Percentiles rank a stretch among this genome's conserved stretches.
Evolutionary conservation across 2,329 filamentous ascomycete species (phyloP).

Genomic region (Ophiostoma fasciatum): DNA sequence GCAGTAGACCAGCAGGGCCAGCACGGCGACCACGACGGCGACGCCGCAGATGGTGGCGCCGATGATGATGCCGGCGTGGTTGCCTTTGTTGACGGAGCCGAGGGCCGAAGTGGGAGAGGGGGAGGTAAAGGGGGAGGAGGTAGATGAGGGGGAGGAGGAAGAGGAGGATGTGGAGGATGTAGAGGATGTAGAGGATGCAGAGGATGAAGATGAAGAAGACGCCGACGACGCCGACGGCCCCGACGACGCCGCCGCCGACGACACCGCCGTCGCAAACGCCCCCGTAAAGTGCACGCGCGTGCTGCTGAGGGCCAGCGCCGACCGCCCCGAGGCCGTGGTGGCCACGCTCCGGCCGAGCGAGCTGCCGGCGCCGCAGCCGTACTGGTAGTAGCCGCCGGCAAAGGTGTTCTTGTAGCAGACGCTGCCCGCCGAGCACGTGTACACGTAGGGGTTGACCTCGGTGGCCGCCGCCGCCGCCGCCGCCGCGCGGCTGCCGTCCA

Average conservation of each 20-base stretch:
- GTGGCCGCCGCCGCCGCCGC: constrained; percentile 30
- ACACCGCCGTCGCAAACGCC: constrained; percentile 17
- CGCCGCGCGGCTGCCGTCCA: constrained; percentile 33
- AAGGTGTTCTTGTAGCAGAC: constrained; percentile 42
- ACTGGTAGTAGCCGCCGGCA: constrained; percentile 40
- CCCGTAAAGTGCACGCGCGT: constrained; percentile 27
- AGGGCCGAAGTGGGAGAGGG: constrained; percentile 9
- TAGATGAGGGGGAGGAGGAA: constrained; percentile 9
- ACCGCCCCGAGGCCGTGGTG: constrained; percentile 29
- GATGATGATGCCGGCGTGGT: constrained; percentile 34
- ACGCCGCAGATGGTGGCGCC: constrained; percentile 39
- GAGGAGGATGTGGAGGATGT: constrained; percentile 9
- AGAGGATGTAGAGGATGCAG: background rate
- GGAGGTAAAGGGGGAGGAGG: constrained; percentile 12
- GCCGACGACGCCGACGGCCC: constrained; percentile 8
- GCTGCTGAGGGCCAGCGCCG: constrained; percentile 21
- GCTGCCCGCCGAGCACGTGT: constrained; percentile 34
- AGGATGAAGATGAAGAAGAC: constrained; percentile 2
- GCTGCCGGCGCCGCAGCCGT: constrained; percentile 38
- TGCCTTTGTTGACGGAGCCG: constrained; percentile 7
- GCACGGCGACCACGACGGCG: constrained; percentile 24
- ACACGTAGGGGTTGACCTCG: constrained; percentile 40
- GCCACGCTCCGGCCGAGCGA: constrained; percentile 33
- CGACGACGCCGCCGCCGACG: constrained; percentile 4
- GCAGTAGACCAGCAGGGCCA: background rate